Evolutionary conservation across 1,139 yeast species (phyloP).

Genomic region (Pichia sp.): DNA sequence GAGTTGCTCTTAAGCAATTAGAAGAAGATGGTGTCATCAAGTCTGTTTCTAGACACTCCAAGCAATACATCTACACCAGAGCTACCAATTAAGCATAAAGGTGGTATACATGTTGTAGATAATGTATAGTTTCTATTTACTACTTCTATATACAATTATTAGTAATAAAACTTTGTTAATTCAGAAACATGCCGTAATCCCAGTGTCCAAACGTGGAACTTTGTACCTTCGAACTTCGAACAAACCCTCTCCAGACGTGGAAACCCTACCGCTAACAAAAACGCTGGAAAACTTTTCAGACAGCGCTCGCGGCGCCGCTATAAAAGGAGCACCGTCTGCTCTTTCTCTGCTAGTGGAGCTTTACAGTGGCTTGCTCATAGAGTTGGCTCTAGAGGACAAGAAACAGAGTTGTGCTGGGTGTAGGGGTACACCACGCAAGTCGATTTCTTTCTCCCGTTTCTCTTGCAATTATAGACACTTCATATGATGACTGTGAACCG

Average conservation of each 20-base stretch:
- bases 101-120: too few relatives aligned
- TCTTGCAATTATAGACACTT: too few relatives aligned
- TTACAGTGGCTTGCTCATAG: too few relatives aligned
- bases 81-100: slow-evolving; percentile 50
- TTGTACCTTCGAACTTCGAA: too few relatives aligned
- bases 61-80: slow-evolving; percentile 95
- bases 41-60: slow-evolving; percentile 94
- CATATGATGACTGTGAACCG: slow-evolving; percentile 34
- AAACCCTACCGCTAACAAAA: too few relatives aligned
- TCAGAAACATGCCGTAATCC: neutral
- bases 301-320: too few relatives aligned
- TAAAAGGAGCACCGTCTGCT: neutral
- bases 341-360: too few relatives aligned
- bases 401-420: neutral
- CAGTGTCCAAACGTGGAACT: too few relatives aligned
- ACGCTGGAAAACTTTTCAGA: too few relatives aligned
- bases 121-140: slow-evolving; percentile 5
- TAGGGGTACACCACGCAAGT: slow-evolving; percentile 6
- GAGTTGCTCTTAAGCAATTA: slow-evolving; percentile 96
- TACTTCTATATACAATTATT: neutral
- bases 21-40: slow-evolving; percentile 94
- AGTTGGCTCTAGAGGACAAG: too few relatives aligned
- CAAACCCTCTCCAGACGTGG: too few relatives aligned
- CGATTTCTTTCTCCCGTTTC: too few relatives aligned
- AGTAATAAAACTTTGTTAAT: neutral